phyloP scores from a whole-genome alignment of 169 alveolate species.

The Eimeria praecox region DNA sequence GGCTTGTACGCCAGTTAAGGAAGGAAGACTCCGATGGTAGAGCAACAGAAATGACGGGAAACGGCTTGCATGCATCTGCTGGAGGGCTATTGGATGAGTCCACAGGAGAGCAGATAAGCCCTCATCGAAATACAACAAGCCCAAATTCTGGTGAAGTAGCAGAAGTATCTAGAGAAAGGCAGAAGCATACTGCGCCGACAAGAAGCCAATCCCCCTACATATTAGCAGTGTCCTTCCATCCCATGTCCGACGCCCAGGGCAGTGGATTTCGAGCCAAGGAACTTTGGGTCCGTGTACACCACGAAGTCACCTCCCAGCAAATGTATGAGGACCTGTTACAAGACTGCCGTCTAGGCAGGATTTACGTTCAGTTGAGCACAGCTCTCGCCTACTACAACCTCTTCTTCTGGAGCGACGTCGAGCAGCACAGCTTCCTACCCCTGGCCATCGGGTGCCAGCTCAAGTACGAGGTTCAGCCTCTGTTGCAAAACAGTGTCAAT shows the following conservation, averaged over 20 bases:
- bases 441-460: slow-evolving; percentile 6
- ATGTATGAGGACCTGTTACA: slow-evolving; percentile 42
- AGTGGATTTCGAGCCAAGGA: slow-evolving; percentile 30
- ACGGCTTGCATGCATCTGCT: neutral
- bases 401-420: slow-evolving; percentile 41
- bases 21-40: neutral
- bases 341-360: slow-evolving; percentile 52
- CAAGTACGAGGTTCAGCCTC: neutral
- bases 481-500: neutral
- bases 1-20: neutral
- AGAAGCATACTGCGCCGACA: neutral
- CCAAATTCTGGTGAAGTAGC: neutral
- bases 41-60: neutral
- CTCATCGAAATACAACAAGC: neutral
- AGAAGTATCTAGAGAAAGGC: neutral
- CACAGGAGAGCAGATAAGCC: neutral
- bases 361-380: slow-evolving; percentile 48
- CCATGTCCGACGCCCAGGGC: slow-evolving; percentile 25
- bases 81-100: neutral
- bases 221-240: slow-evolving; percentile 25
- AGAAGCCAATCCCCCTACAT: neutral
- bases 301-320: slow-evolving; percentile 24
- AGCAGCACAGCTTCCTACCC: slow-evolving; percentile 38
- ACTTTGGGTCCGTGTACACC: slow-evolving; percentile 4
- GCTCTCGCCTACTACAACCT: slow-evolving; percentile 47